A percentile compares a stretch with the other conserved stretches of the same genome.
phyloP scores from a whole-genome alignment of 116 monocot genomes.

The Trichopus zeylanicus region DNA sequence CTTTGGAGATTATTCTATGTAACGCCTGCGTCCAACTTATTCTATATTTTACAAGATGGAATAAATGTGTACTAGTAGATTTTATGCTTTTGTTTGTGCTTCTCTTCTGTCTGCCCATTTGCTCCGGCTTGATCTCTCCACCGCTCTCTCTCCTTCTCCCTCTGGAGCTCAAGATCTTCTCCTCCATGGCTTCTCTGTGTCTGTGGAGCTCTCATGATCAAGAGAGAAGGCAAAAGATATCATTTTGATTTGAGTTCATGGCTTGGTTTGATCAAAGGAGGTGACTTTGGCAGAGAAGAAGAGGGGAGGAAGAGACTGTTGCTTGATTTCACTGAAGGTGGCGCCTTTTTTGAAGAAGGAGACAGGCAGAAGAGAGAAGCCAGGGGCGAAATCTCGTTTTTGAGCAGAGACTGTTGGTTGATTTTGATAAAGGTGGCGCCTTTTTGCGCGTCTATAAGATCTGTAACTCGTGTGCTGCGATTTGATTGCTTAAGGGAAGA shows the following conservation, averaged over 20 bases:
- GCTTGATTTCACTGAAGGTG: too few species aligned
- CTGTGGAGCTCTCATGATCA: not conserved
- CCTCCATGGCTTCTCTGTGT: not conserved
- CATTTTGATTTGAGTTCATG: conserved; percentile 1
- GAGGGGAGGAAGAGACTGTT: not conserved
- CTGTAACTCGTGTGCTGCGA: too few species aligned
- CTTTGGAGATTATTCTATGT: not conserved
- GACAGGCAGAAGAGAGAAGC: too few species aligned
- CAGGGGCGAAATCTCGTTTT: too few species aligned
- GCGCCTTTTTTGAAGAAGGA: too few species aligned
- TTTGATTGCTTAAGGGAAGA: not conserved
- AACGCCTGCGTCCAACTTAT: not conserved
- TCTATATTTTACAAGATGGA: too few species aligned
- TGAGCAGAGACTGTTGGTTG: too few species aligned
- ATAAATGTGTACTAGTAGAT: too few species aligned
- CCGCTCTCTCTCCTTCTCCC: conserved; percentile 8
- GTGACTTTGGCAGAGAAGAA: not conserved
- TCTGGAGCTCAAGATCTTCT: not conserved
- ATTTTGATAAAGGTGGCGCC: too few species aligned
- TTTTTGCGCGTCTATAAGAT: too few species aligned
- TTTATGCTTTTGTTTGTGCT: not conserved
- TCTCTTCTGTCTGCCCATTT: not conserved
- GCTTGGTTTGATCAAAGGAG: not conserved
- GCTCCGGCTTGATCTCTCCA: conserved; percentile 2
- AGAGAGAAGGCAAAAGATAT: not conserved